Evolutionary conservation across 2,329 filamentous ascomycete species (phyloP), one percentile per base, ranked within the genome.

Genomic region (Phyllosticta ampelicida): DNA sequence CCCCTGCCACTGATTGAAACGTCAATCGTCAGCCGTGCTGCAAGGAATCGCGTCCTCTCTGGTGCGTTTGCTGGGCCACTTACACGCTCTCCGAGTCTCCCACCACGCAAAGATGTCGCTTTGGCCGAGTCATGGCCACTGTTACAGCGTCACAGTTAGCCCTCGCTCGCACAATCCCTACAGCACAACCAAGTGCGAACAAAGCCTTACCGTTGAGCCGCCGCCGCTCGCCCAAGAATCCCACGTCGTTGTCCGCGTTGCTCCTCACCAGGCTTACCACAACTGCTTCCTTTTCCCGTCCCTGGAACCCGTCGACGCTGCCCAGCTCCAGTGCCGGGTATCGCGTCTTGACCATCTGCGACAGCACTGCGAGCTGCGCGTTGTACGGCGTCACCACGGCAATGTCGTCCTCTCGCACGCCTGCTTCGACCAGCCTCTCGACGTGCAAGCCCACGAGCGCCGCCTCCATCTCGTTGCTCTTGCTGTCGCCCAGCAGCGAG

Each of bases 121-220:
- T 92, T 5, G 94, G 90, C 63, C 94, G 84, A 62, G 94, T 99
- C 91, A 99, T 97, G 56, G 94, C 92, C 65, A 97, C 91, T 95
- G 65, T 36, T 49, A 28, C 50, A 26, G 48, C 52, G 44, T 30
- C 55, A 44, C 36, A n/a, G 16, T 44, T 8, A 59, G 55, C 28
- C 23, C 51, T 26, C 59, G 51, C 53, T 48, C 51, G 26, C n/a
- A n/a, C n/a, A n/a, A n/a, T n/a, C n/a, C n/a, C n/a, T n/a, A n/a
- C n/a, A n/a, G n/a, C n/a, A n/a, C n/a, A n/a, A n/a, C n/a, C n/a
- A n/a, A n/a, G n/a, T n/a, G 29, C 28, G 20, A 52, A 49, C 23
- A 50, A 26, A 57, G 55, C 74, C 83, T 73, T 78, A 95, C 90
- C 92, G 70, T 99, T 99, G 63, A 99, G 75, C 62, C 94, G 81